Evolutionary conservation across 164 flowering plant species (phyloP), one percentile per base, ranked within the genome.

Genomic region (Vitis vinifera): DNA sequence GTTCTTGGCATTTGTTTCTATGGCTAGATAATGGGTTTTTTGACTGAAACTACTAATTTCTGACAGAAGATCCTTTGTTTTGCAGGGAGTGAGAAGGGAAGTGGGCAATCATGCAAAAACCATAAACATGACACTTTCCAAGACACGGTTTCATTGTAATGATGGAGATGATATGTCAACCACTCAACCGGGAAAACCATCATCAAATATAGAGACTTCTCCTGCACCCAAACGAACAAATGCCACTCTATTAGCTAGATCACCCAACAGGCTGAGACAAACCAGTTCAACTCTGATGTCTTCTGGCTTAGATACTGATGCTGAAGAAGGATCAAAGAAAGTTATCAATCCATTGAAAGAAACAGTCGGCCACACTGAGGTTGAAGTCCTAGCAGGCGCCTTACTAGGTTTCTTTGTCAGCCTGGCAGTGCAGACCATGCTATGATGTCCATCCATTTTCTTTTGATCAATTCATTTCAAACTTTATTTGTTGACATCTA

Each of bases 1-100:
- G 44, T 37, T 37, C 4, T 37, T 37, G 44, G 44, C 44, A 37
- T 3, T 37, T 37, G 44, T 37, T 37, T 37, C 44, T 37, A 37
- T 37, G 44, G 44, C 44, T 37, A 37, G 44, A 37, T 37, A 37
- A 37, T 37, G 44, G 44, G 44, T 37, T 6, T 37, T 37, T 23
- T 23, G 2, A 37, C 19, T 14, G 47, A 37, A 67, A 12, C n/a
- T 64, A 23, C 27, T 14, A 51, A 27, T 44, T 9, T 57, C 44
- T 67, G n/a, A 53, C 17, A 12, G 19, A 27, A 59, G 31, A 6
- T n/a, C 58, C 10, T 57, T 57, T n/a, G n/a, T 56, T 72, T 23
- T 77, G 79, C 80, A 94, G 97, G 97, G 94, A 8, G 97, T 94
- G 65, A 83, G 98, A 75, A 83, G 89, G 80, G 97, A 94, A 84